Evolutionary conservation across 768 basidiomycete species (phyloP).

Genomic region (Epithele typhae): DNA sequence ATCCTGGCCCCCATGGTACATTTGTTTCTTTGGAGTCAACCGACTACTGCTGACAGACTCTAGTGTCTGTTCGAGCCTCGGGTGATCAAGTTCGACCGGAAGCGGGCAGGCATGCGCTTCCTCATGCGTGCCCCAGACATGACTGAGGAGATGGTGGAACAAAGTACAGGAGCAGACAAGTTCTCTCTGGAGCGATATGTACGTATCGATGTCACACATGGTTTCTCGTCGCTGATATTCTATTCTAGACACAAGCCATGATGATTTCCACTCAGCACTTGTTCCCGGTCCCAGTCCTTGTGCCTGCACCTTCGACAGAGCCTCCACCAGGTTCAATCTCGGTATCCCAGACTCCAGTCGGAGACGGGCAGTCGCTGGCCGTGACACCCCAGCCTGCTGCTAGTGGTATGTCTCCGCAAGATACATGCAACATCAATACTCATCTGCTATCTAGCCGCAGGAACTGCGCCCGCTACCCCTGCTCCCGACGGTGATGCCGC

Average conservation of each 20-base stretch:
- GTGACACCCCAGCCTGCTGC: constrained; percentile 9
- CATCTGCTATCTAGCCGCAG: background rate
- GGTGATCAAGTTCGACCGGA: constrained; percentile 84
- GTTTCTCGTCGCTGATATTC: no score
- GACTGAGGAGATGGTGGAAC: constrained; percentile 65
- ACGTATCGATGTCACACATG: background rate
- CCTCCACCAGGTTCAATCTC: constrained; percentile 13
- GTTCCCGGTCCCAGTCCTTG: constrained; percentile 27
- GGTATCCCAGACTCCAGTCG: constrained; percentile 20
- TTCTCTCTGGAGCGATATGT: constrained; percentile 34
- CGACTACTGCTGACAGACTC: background rate
- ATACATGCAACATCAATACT: no score
- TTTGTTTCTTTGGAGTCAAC: background rate
- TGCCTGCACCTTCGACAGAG: no score
- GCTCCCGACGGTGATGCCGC: constrained; percentile 6
- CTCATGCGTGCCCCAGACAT: constrained; percentile 50
- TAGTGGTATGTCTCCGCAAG: background rate
- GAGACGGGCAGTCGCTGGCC: constrained; percentile 9
- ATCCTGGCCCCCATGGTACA: constrained; percentile 91
- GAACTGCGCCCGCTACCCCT: constrained; percentile 9
- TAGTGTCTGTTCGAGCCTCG: constrained; percentile 93
- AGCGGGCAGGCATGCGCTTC: constrained; percentile 47
- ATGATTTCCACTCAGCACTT: constrained; percentile 85
- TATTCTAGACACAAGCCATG: constrained; percentile 82
- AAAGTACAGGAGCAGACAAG: constrained; percentile 34